phyloP scores from a whole-genome alignment of 345 rosid species.

The Conringia planisiliqua region DNA sequence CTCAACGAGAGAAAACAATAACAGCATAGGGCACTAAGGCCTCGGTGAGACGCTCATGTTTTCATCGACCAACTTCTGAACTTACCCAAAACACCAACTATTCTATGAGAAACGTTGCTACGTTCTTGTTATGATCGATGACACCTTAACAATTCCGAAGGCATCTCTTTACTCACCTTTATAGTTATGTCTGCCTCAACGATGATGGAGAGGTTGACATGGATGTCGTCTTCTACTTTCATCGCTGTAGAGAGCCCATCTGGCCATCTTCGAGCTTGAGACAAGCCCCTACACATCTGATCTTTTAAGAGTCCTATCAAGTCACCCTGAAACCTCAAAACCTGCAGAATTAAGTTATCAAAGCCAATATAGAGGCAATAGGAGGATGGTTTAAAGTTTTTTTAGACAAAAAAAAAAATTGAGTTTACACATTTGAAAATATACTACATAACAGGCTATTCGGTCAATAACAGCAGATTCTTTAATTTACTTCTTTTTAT shows the following conservation, averaged over 20 bases:
- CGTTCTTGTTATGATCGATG: not conserved
- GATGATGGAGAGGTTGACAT: not conserved
- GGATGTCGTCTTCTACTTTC: not conserved
- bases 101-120: not conserved
- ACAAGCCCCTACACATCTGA: not conserved
- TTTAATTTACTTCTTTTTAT: constrained; percentile 15
- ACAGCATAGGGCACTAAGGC: not conserved
- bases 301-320: not conserved
- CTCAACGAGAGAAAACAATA: not conserved
- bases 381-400: not conserved
- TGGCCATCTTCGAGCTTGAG: not conserved
- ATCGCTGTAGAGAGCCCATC: not conserved
- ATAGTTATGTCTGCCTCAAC: not conserved
- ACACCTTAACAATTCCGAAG: not conserved
- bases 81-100: not conserved
- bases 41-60: not conserved
- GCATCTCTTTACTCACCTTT: not conserved
- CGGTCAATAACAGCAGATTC: constrained; percentile 17
- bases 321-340: not conserved
- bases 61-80: not conserved
- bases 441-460: constrained; percentile 20
- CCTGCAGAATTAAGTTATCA: not conserved
- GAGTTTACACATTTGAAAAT: constrained; percentile 16
- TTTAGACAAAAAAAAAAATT: not conserved
- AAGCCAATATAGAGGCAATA: not conserved